Conservation (phyloP, 139 green algal species). For the Yamagishiella unicocca region DNA sequence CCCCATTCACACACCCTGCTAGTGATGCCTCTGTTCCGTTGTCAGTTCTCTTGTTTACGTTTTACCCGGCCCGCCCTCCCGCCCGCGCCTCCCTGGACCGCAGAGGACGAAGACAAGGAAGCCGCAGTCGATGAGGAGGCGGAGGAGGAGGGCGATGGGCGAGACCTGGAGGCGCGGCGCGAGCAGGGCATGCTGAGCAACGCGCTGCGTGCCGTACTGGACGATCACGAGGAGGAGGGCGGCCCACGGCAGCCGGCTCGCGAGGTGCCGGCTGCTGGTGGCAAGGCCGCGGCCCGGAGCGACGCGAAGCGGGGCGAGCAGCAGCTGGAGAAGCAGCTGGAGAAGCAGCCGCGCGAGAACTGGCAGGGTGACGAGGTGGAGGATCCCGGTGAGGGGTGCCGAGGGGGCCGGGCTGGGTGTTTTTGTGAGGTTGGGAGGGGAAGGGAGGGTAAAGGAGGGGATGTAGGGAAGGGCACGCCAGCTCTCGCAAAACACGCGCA, state of each 20-base stretch:
- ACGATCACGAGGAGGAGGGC: conserved; percentile 21
- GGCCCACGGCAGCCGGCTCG: neutral
- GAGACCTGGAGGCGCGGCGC: neutral
- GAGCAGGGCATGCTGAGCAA: conserved; percentile 33
- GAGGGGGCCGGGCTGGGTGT: neutral
- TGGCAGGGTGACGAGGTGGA: conserved; percentile 24
- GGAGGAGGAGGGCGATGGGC: conserved; percentile 4
- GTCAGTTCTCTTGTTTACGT: no score
- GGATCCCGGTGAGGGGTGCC: neutral
- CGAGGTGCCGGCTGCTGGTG: neutral
- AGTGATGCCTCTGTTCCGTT: no score
- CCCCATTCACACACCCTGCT: no score
- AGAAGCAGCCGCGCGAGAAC: neutral
- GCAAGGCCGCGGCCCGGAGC: neutral
- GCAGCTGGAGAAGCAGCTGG: conserved; percentile 17
- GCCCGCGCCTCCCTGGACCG: no score
- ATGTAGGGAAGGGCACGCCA: no score
- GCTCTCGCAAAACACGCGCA: no score
- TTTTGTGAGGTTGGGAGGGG: neutral
- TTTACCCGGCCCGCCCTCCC: no score
- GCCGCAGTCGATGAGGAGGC: conserved; percentile 27
- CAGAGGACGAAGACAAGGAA: conserved; percentile 2
- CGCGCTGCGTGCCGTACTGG: conserved; percentile 4
- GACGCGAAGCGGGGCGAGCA: conserved; percentile 13
- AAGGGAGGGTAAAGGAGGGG: neutral